Evolutionary conservation across 2,329 filamentous ascomycete genomes (phyloP).

Genomic region (Ceratocystis colombiana): DNA sequence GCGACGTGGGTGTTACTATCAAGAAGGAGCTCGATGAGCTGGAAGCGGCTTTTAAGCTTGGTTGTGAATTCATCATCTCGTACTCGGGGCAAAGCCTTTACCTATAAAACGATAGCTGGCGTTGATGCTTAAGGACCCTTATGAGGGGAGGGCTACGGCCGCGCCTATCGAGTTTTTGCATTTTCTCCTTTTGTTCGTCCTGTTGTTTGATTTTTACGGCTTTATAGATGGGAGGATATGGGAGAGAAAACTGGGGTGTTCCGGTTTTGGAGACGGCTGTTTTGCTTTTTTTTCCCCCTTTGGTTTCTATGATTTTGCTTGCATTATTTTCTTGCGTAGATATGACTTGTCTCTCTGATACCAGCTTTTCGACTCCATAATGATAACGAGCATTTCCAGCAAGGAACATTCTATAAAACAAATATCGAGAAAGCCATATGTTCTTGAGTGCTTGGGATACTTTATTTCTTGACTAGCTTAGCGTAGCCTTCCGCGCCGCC

Average conservation of each 20-base stretch:
- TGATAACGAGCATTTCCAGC: slow-evolving; percentile 1
- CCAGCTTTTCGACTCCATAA: background rate
- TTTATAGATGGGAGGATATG: slow-evolving; percentile 11
- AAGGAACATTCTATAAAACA: background rate
- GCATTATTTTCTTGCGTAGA: slow-evolving; percentile 11
- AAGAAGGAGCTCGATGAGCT: slow-evolving; percentile 56
- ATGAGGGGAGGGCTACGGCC: too few species aligned
- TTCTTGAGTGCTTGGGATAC: background rate
- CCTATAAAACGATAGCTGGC: slow-evolving; percentile 32
- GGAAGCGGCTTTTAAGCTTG: slow-evolving; percentile 55
- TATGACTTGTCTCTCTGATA: slow-evolving; percentile 1
- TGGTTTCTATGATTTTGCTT: slow-evolving; percentile 16
- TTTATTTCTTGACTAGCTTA: slow-evolving; percentile 35
- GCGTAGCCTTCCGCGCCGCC: slow-evolving; percentile 46
- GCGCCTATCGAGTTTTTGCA: background rate
- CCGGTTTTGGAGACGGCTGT: background rate
- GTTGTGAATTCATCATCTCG: slow-evolving; percentile 70
- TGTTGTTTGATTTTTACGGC: slow-evolving; percentile 11
- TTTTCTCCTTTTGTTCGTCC: slow-evolving; percentile 12
- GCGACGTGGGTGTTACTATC: slow-evolving; percentile 55
- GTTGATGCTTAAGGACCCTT: background rate
- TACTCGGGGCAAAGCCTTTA: slow-evolving; percentile 51
- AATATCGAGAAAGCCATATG: background rate
- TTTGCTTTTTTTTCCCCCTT: slow-evolving; percentile 14
- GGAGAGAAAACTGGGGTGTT: background rate